phyloP scores from a whole-genome alignment of 202 grass and related monocot genomes.

The Setaria italica region DNA sequence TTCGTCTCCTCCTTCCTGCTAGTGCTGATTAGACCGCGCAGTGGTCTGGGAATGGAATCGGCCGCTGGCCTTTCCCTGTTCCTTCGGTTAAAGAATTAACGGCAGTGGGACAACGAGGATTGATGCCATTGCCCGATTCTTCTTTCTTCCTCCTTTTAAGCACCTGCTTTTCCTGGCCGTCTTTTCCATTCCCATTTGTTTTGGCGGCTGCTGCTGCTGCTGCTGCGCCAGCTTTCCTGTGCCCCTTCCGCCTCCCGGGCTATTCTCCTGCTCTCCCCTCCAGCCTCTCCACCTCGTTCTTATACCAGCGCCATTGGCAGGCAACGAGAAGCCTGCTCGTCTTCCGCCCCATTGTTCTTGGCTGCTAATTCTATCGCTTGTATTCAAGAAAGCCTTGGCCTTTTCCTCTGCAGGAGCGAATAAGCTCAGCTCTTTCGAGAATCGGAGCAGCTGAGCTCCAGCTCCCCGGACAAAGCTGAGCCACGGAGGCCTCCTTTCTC shows the following conservation, averaged over 20 bases:
- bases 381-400: conserved; percentile 18
- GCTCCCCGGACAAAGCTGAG: background rate
- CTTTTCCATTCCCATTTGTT: conserved; percentile 47
- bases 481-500: conserved; percentile 3
- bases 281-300: conserved; percentile 10
- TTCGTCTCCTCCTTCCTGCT: background rate
- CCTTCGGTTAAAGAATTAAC: conserved; percentile 53
- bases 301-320: conserved; percentile 17
- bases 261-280: background rate
- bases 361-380: background rate
- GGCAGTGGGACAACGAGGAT: conserved; percentile 37
- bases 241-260: conserved; percentile 27
- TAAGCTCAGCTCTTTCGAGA: conserved; percentile 25
- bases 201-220: conserved; percentile 10
- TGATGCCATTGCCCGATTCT: conserved; percentile 60
- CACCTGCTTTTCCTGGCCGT: conserved; percentile 34
- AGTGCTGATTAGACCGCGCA: conserved; percentile 3
- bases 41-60: conserved; percentile 4
- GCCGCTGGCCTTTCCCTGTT: conserved; percentile 40
- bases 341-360: conserved; percentile 20
- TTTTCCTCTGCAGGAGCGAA: conserved; percentile 23
- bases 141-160: conserved; percentile 10
- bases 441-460: conserved; percentile 15
- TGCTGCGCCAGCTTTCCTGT: conserved; percentile 10
- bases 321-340: background rate